Evolutionary conservation across 148 eudicot genomes (phyloP).

Genomic region (Euryodendron excelsum): DNA sequence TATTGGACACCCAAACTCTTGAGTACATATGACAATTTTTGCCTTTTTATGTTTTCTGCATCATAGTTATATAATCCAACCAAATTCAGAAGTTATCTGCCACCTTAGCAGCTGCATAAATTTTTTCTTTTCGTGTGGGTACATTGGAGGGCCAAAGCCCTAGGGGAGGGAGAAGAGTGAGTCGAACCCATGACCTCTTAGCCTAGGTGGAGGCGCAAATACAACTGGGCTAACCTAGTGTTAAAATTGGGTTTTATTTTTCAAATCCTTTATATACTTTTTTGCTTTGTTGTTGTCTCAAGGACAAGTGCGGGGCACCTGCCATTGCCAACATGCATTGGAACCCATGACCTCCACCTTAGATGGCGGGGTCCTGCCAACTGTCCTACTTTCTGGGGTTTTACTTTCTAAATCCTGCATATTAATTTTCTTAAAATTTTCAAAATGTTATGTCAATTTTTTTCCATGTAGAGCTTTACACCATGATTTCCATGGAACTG

Average conservation of each 20-base stretch:
- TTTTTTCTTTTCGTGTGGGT: too few species aligned
- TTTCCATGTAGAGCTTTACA: background rate
- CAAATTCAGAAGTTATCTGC: background rate
- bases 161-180: too few species aligned
- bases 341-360: background rate
- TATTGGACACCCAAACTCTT: background rate
- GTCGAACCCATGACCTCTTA: too few species aligned
- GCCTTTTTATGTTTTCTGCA: background rate
- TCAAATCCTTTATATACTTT: too few species aligned
- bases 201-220: too few species aligned
- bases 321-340: too few species aligned
- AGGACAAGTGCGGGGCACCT: too few species aligned
- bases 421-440: background rate
- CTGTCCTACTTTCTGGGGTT: background rate
- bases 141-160: too few species aligned
- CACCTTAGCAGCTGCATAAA: background rate
- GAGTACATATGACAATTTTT: background rate
- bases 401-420: background rate
- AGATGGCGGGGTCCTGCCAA: background rate
- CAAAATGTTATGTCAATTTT: background rate
- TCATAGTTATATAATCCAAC: background rate
- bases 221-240: too few species aligned
- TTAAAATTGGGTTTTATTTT: too few species aligned
- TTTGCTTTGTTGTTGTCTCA: too few species aligned
- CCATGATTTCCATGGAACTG: too few species aligned